phyloP scores from a whole-genome alignment of 2,329 filamentous ascomycete genomes.

The Paecilomyces sp. region DNA sequence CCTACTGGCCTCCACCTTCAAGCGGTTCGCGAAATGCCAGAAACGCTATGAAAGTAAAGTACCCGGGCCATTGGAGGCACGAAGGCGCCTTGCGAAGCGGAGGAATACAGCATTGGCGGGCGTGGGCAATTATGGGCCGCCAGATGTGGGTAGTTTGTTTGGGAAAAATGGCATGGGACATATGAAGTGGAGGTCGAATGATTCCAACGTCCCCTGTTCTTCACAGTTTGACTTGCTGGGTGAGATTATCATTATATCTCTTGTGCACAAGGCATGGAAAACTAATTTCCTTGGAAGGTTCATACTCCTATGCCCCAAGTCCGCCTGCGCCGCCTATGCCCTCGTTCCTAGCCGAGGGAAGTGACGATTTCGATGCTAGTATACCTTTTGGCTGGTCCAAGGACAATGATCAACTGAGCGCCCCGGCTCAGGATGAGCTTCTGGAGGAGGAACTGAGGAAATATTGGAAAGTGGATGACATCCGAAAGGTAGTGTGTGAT shows the following conservation, averaged over 20 bases:
- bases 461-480: slow-evolving; percentile 18
- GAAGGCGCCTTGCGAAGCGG: slow-evolving; percentile 48
- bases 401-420: background rate
- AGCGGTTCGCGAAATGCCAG: slow-evolving; percentile 38
- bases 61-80: slow-evolving; percentile 57
- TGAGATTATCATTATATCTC: slow-evolving; percentile 8
- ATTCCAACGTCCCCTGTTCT: slow-evolving; percentile 12
- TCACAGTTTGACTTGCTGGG: slow-evolving; percentile 14
- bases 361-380: background rate
- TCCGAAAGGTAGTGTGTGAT: slow-evolving; percentile 18
- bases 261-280: background rate
- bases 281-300: slow-evolving; percentile 8
- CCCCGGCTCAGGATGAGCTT: slow-evolving; percentile 2
- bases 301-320: slow-evolving; percentile 11
- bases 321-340: slow-evolving; percentile 9
- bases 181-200: slow-evolving; percentile 22
- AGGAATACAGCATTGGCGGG: slow-evolving; percentile 46
- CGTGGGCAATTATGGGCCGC: slow-evolving; percentile 16
- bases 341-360: slow-evolving; percentile 1
- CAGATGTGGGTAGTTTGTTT: slow-evolving; percentile 35
- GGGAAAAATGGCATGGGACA: slow-evolving; percentile 33
- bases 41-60: slow-evolving; percentile 54
- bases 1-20: slow-evolving; percentile 40
- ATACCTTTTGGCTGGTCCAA: background rate
- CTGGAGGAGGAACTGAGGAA: slow-evolving; percentile 13